Percentiles rank a stretch among this genome's conserved stretches.
Conservation (phyloP, 2,329 filamentous ascomycete genomes). For the Graphiopsis chlorocephala region DNA sequence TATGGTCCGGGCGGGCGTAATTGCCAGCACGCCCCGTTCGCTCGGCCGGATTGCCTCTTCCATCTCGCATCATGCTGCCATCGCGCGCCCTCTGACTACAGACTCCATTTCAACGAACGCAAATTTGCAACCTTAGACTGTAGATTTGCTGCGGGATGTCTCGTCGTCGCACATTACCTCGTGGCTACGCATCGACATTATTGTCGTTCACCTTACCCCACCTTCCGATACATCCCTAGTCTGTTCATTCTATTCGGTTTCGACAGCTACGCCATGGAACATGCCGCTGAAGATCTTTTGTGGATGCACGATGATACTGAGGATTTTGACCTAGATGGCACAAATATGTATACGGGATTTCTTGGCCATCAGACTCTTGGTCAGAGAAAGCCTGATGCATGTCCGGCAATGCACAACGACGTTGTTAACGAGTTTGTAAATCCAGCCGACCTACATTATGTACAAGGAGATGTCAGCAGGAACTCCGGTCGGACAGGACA, state of each 20-base stretch:
- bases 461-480: neutral
- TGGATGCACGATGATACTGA: neutral
- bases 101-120: neutral
- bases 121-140: neutral
- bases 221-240: neutral
- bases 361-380: neutral
- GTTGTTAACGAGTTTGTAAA: neutral
- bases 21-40: neutral
- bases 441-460: neutral
- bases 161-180: neutral
- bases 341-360: too few relatives aligned
- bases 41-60: neutral
- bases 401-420: neutral
- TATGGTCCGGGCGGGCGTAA: neutral
- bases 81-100: neutral
- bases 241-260: neutral
- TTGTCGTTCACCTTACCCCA: neutral
- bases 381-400: neutral
- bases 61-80: neutral
- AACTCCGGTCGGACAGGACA: neutral
- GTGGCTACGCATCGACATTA: neutral
- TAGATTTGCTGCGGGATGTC: neutral
- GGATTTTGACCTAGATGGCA: neutral
- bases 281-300: neutral
- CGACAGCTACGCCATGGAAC: neutral